Evolutionary conservation across 345 rosid genomes (phyloP), one percentile per base, ranked within the genome.

Genomic region (Lumnitzera racemosa): DNA sequence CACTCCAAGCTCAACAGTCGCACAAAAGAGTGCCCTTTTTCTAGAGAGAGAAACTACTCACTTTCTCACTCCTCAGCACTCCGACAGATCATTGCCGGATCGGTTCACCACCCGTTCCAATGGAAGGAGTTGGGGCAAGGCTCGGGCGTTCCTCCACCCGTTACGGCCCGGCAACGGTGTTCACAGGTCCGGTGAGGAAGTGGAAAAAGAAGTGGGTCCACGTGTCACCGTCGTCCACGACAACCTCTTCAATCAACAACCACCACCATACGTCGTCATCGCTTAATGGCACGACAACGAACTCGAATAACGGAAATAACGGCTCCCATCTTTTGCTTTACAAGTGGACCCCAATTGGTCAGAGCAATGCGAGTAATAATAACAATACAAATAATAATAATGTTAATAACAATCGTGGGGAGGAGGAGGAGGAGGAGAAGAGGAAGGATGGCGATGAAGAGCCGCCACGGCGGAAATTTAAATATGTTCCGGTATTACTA

Each of bases 121-220:
- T 94, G 99, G 99, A 94, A 77, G 99, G 97, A 72, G 99, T 90
- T 17, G 97, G 97, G 65, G 97, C 88, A 41, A 84, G 99, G 67
- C 77, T 84, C 58, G 99, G 99, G 67, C 84, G 99, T 50, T 88
- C 99, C 11, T 94, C 99, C 71, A 84, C 96, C 17, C 90, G 99
- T 51, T 94, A 94, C 60, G 96, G 97, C 48, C 99, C 99, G 47
- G 73, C 99, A 11, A 83, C 97, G 59, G 97, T 90, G 53, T 94
- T 94, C 84, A 88, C 71, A 13, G 99, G 99, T 0, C 96, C 92
- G 63, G 97, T 94, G 24, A 83, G 99, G 77, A 90, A 74, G 75
- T 94, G 99, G 99, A 90, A 84, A 87, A 94, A 94, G 88, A 78
- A 83, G 76, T 94, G 99, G 99, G 77, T 90, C 78, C 95, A 78